Base-by-base conservation (phyloP, 2,329 filamentous ascomycete genomes). In the Sclerotiophoma versabilis region DNA sequence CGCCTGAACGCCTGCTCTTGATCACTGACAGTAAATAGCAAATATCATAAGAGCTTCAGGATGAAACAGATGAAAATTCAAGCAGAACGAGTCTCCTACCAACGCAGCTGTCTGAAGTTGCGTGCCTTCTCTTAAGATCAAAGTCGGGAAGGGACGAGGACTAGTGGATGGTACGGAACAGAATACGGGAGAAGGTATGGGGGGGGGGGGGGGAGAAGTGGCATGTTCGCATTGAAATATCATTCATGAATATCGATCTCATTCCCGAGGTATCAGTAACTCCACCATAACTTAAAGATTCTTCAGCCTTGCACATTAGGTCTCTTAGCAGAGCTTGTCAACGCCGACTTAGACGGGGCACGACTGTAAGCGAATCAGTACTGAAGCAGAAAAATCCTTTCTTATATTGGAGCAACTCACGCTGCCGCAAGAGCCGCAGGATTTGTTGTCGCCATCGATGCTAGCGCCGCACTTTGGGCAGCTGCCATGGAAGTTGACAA, bases 381-480 rank as follows among this genome's bases (percentile, higher is more conserved):
- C 5, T 10, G n/a, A 11, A 30, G 12, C 42, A 3, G 4, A 20
- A 20, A 7, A 0, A 7, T 14, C 5, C 3, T 10, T 7, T 3
- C 3, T n/a, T n/a, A 12, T 7, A 12, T 8, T 1, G 17, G n/a
- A 11, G 12, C 8, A 9, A 66, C 72, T 63, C 47, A 76, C 73
- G 56, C 68, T 71, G 47, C 75, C 75, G 58, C 75, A 76, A 42
- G 73, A 74, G 25, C 64, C 50, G 57, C 75, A 76, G 10, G 66
- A 73, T 68, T 76, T 76, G 43, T 51, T 58, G 6, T 62, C 72
- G 36, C 62, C 68, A 32, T 47, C 57, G 53, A 71, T 72, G 30
- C 43, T 51, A 6, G 72, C 70, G 52, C 72, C 71, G 60, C 75
- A 76, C 65, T 76, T 76, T 56, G 75, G 75, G 70, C 75, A 76